These are phyloP conservation scores for Thielaviopsis musarum DNA, from an alignment of 2,329 filamentous ascomycete species.

Conservation along the genomic window DNA sequence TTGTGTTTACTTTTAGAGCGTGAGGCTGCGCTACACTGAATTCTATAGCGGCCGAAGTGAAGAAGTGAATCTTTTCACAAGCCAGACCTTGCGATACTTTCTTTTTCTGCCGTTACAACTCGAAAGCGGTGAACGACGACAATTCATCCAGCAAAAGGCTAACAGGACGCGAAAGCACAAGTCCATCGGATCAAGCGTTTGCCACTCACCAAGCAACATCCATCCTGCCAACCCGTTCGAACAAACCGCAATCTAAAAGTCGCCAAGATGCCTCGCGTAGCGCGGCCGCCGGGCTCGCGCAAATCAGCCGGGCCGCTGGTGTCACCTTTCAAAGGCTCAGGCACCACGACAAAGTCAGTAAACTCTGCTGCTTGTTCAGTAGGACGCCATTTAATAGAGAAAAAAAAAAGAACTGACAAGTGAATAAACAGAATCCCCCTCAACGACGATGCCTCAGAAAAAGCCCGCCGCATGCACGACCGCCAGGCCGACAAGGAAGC, in stretches of 20 bases:
- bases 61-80: not conserved
- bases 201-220: not conserved
- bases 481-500: slow-evolving; percentile 77
- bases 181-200: not conserved
- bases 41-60: not conserved
- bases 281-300: not conserved
- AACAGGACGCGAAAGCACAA: not conserved
- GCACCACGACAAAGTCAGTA: not conserved
- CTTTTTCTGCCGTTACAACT: not conserved
- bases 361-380: not conserved
- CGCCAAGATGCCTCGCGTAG: not conserved
- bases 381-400: not conserved
- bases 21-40: not conserved
- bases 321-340: not conserved
- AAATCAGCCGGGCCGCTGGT: not conserved
- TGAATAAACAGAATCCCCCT: slow-evolving; percentile 47
- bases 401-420: not conserved
- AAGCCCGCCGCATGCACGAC: slow-evolving; percentile 71
- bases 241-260: not conserved
- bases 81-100: not conserved
- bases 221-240: not conserved
- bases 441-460: slow-evolving; percentile 89
- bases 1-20: not conserved
- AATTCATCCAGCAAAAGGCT: not conserved
- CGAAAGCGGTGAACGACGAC: not conserved